A percentile compares a stretch with the other conserved stretches of the same genome.
phyloP scores from a whole-genome alignment of 176 grass and related monocot species.

The Cocos nucifera region DNA sequence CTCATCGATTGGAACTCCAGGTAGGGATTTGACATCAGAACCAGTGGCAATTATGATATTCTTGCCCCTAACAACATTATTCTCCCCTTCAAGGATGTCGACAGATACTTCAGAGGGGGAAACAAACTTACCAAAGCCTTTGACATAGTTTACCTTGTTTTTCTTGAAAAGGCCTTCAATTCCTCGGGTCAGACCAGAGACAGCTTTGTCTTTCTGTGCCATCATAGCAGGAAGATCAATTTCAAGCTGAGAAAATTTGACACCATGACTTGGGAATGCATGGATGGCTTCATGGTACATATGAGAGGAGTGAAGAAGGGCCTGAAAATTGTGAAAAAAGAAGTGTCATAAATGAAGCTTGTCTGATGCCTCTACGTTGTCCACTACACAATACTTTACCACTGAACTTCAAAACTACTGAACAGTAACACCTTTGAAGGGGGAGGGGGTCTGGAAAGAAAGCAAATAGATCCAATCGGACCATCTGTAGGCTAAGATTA shows the following conservation, averaged over 20 bases:
- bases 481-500: no score
- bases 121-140: conserved; percentile 72
- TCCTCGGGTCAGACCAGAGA: conserved; percentile 73
- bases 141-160: conserved; percentile 94
- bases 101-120: conserved; percentile 88
- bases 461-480: no score
- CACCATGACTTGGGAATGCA: conserved; percentile 66
- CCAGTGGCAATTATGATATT: conserved; percentile 93
- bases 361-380: no score
- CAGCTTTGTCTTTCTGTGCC: conserved; percentile 95
- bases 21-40: conserved; percentile 87
- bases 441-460: no score
- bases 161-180: conserved; percentile 98
- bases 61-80: conserved; percentile 73
- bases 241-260: conserved; percentile 78
- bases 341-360: no score
- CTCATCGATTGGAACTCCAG: conserved; percentile 90
- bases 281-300: conserved; percentile 94
- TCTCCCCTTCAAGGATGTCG: conserved; percentile 75
- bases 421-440: no score
- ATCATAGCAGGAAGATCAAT: conserved; percentile 89
- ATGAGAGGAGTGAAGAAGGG: conserved; percentile 91
- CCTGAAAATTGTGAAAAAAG: conserved; percentile 36
- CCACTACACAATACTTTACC: no score
- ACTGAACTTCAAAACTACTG: no score